phyloP scores from a whole-genome alignment of 352 stramenopile genomes.

The Peronospora belbahrii region DNA sequence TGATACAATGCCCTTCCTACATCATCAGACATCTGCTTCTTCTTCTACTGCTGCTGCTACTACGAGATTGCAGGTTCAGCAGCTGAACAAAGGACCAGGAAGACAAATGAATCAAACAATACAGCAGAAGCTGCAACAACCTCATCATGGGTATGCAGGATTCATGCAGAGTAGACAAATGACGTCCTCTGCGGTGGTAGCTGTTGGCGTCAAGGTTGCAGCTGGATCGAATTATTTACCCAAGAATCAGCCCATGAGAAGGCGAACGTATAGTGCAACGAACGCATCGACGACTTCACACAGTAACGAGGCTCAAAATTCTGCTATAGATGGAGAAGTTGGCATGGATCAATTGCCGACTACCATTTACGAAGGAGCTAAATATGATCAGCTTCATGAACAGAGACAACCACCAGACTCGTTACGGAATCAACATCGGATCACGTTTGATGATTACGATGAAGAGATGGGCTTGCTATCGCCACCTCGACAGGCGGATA shows the following conservation, averaged over 20 bases:
- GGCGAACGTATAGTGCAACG: slow-evolving; percentile 60
- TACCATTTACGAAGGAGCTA: slow-evolving; percentile 44
- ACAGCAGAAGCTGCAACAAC: slow-evolving; percentile 39
- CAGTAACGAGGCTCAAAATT: slow-evolving; percentile 24
- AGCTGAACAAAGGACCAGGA: slow-evolving; percentile 33
- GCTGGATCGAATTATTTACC: slow-evolving; percentile 35
- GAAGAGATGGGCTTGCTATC: slow-evolving; percentile 43
- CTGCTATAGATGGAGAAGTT: slow-evolving; percentile 5
- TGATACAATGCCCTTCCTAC: slow-evolving; percentile 64
- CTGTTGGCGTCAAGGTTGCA: slow-evolving; percentile 9
- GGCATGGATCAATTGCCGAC: slow-evolving; percentile 36
- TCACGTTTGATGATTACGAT: slow-evolving; percentile 51
- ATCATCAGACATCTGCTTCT: slow-evolving; percentile 48
- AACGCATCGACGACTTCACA: slow-evolving; percentile 11
- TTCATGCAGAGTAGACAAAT: slow-evolving; percentile 34
- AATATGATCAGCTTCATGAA: slow-evolving; percentile 25
- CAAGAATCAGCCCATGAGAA: slow-evolving; percentile 71
- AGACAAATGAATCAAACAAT: slow-evolving; percentile 32
- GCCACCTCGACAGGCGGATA: slow-evolving; percentile 17
- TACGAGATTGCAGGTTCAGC: slow-evolving; percentile 34
- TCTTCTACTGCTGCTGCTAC: too few relatives aligned
- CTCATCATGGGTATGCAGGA: slow-evolving; percentile 33
- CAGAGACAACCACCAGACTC: slow-evolving; percentile 33
- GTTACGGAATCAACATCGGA: slow-evolving; percentile 46
- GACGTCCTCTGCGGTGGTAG: slow-evolving; percentile 11